Conservation (phyloP, 768 basidiomycete genomes). For the Brasilioporus rufonigricans region DNA sequence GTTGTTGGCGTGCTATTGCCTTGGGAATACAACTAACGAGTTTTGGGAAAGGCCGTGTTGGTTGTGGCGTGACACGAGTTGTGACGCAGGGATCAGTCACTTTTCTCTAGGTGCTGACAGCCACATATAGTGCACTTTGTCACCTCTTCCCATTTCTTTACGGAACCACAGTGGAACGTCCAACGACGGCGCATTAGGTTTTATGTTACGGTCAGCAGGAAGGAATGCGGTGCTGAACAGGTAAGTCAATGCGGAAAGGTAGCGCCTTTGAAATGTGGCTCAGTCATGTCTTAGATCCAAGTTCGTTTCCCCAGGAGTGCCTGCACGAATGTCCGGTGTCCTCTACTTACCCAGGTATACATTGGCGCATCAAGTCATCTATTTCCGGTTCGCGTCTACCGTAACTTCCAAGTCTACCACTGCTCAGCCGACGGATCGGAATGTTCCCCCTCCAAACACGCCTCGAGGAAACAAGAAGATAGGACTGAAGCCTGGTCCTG, state of each 20-base stretch:
- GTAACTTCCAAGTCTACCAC: conserved; percentile 26
- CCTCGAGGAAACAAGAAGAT: conserved; percentile 45
- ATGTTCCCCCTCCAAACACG: conserved; percentile 24
- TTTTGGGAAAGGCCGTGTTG: not conserved
- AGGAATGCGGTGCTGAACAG: conserved; percentile 39
- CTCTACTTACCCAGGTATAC: conserved; percentile 3
- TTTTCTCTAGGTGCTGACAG: not conserved
- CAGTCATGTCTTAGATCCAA: conserved; percentile 18
- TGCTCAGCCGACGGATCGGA: conserved; percentile 19
- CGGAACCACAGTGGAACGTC: conserved; percentile 5
- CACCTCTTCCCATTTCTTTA: conserved; percentile 2
- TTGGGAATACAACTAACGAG: not conserved
- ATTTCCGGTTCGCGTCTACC: conserved; percentile 27
- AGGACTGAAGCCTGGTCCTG: conserved; percentile 63
- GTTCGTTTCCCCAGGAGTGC: conserved; percentile 6
- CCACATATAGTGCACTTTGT: not conserved
- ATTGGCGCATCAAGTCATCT: conserved; percentile 1
- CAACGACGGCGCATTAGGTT: conserved; percentile 15
- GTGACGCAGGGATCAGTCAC: conserved; percentile 4
- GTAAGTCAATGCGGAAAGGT: conserved; percentile 18
- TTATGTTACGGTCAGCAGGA: conserved; percentile 41
- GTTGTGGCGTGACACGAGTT: conserved; percentile 10
- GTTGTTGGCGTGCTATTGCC: not conserved
- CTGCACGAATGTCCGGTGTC: not conserved
- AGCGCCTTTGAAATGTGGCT: not conserved